Evolutionary conservation across 2,329 filamentous ascomycete species (phyloP).

Genomic region (Fusarium humuli): DNA sequence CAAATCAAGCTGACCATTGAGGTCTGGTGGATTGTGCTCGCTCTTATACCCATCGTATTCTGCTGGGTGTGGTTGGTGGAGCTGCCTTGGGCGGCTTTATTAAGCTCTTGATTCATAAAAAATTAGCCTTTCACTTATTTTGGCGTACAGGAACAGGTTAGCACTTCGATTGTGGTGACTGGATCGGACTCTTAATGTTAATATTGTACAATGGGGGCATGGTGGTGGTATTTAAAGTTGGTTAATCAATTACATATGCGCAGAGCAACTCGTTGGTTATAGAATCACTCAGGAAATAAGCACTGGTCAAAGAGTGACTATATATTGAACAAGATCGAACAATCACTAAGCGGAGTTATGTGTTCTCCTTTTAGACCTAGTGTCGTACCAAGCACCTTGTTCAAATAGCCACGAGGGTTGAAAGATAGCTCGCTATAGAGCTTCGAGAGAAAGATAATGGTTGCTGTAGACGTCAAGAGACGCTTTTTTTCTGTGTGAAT

Average conservation of each 20-base stretch:
- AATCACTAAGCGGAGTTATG: not conserved
- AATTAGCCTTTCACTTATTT: not conserved
- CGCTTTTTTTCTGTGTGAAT: not conserved
- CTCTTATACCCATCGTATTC: constrained; percentile 54
- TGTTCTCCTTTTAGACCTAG: not conserved
- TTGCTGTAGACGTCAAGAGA: not conserved
- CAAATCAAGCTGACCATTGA: constrained; percentile 59
- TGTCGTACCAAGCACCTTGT: not conserved
- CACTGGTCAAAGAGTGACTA: not conserved
- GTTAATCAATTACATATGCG: not conserved
- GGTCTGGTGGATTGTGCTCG: constrained; percentile 62
- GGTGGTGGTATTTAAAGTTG: not conserved
- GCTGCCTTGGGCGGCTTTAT: constrained; percentile 21
- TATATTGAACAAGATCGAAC: not conserved
- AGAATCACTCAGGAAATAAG: not conserved
- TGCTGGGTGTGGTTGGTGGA: constrained; percentile 54
- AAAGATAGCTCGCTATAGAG: not conserved
- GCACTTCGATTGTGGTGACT: not conserved
- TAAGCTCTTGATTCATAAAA: not conserved
- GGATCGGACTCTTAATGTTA: not conserved
- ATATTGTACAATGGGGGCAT: not conserved
- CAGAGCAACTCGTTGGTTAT: not conserved
- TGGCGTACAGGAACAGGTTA: not conserved
- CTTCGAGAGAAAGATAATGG: constrained; percentile 2
- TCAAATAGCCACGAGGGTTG: not conserved